Base-by-base conservation (phyloP, 176 grass and related monocot genomes). In the Poa pratensis region DNA sequence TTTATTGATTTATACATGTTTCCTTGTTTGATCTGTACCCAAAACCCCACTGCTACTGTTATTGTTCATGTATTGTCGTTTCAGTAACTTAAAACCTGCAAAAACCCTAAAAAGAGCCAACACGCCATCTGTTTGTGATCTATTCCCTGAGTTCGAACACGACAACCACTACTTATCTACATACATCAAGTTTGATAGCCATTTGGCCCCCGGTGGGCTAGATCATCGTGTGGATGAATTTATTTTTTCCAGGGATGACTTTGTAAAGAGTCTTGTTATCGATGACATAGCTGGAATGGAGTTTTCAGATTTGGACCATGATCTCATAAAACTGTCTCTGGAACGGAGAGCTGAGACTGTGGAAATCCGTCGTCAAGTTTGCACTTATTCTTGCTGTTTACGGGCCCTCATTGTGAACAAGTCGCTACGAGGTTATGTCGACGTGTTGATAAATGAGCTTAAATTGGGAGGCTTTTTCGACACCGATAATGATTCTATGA, bases 311-410 rank as follows among this genome's bases (percentile, higher is more conserved):
- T 54, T 76, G 49, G 18, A 54, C 5, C 5, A n/a, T 35, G 73
- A 52, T 54, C 73, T 54, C 49, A 54, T 76, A 53, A 76, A 76
- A 18, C 54, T 76, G 73, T 76, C 73, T 76, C 50, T 76, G 15
- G 73, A 76, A 27, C 17, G 49, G 27, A 53, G 49, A 54, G 49
- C 49, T 34, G 17, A 34, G 2, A 11, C 6, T 76, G 27, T 54
- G 49, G 26, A 54, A 76, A 53, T 20, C 17, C 73, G 10, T 51
- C 49, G 5, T 20, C 26, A 54, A 54, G 5, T 54, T 54, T 0
- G 2, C 49, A 76, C 46, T 34, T 76, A 76, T 12, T 76, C 73
- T 53, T 5, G 18, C 30, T 54, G 49, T 76, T 76, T 76, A 54
- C 17, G 28, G 6, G 19, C 0, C 49, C 49, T 76, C 49, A 16